Evolutionary conservation across 306 rosid genomes (phyloP), one percentile per base, ranked within the genome.

Genomic region (Casuarina equisetifolia): DNA sequence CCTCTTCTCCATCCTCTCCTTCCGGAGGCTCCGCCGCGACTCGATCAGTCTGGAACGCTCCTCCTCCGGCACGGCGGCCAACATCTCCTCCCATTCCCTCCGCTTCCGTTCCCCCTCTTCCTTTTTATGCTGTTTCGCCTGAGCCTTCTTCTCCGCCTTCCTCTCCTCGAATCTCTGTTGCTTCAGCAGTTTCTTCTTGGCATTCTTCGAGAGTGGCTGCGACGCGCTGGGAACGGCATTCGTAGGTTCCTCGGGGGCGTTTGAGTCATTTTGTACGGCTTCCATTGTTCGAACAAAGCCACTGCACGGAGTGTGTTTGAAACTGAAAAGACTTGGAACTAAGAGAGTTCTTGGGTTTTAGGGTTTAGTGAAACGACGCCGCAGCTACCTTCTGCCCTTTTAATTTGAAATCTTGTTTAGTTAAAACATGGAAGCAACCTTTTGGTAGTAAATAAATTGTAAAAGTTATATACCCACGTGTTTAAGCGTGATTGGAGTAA

Each of bases 81-180:
- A 83, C 4, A 55, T 89, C 69, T 92, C 92, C 61, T 90, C 91
- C 98, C 98, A 94, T 63, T 92, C 97, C 85, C 80, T 92, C 25
- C 97, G 83, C 84, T 92, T 94, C 40, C 93, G 79, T 82, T 94
- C 97, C 0, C 10, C 82, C 2, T 85, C 89, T 54, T 16, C 83
- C 82, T 74, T 88, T 89, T 86, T 90, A 43, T 81, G 89, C 87
- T 82, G 95, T 79, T 94, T 94, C 12, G 52, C 85, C 80, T 59
- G 75, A 1, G 89, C 92, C 77, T 94, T 94, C 93, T 92, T 94
- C 86, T 92, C 97, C 20, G 88, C 95, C 78, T 90, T 94, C 82
- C 81, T 92, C 69, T 86, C 93, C 57, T 92, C 97, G 85, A 74
- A 95, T 55, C 84, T 85, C 72, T 88, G 89, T 79, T 89, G 97